Conservation (phyloP, 306 rosid species). For the Ziziphus jujuba region DNA sequence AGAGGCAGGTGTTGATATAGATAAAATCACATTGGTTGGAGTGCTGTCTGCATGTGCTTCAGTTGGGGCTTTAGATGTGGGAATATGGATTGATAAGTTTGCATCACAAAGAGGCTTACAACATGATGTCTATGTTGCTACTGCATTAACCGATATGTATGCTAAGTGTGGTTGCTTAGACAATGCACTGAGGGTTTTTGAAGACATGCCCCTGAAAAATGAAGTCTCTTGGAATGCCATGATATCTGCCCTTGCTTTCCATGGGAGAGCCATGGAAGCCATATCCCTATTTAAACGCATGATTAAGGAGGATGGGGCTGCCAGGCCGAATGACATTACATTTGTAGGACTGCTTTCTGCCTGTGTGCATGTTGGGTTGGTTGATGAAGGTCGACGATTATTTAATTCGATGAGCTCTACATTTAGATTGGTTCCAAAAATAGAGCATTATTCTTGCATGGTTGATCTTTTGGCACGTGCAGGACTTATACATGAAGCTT, state of each 20-base stretch:
- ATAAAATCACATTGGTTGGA: conserved; percentile 71
- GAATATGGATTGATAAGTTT: conserved; percentile 64
- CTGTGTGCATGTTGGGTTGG: conserved; percentile 85
- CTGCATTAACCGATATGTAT: conserved; percentile 90
- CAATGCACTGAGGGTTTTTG: conserved; percentile 66
- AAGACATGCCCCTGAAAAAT: conserved; percentile 70
- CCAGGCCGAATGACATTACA: conserved; percentile 77
- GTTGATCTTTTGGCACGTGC: conserved; percentile 90
- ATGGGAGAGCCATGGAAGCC: conserved; percentile 80
- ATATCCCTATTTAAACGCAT: conserved; percentile 62
- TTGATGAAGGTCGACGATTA: conserved; percentile 62
- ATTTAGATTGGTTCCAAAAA: conserved; percentile 70
- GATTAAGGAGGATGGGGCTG: conserved; percentile 56
- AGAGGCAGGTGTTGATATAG: conserved; percentile 48
- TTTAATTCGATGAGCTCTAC: conserved; percentile 68
- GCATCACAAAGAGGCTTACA: conserved; percentile 63
- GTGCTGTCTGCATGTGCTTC: conserved; percentile 77
- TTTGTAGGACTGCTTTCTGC: conserved; percentile 91
- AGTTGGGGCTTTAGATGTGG: conserved; percentile 76
- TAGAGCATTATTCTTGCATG: conserved; percentile 97
- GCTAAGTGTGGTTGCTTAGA: conserved; percentile 91
- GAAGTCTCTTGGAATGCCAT: conserved; percentile 96
- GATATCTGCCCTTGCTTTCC: conserved; percentile 95
- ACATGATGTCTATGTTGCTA: conserved; percentile 64
- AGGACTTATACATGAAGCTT: conserved; percentile 75